Percentiles rank a stretch among this genome's conserved stretches.
Conservation (phyloP, 2,329 filamentous ascomycete species). For the Diatrype stigma region DNA sequence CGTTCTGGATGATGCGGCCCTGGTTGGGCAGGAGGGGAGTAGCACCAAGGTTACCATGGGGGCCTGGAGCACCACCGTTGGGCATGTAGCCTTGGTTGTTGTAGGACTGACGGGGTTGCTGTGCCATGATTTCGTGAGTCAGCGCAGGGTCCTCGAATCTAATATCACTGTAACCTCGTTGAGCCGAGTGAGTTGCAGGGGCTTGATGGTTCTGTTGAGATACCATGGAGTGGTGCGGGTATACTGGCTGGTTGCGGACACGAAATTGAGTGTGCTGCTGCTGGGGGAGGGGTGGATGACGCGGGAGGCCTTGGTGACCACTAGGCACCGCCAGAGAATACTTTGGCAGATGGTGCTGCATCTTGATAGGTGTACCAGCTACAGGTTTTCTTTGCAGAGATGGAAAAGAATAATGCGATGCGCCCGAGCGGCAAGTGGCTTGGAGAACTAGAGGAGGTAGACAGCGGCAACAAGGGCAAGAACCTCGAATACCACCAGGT, state of each 20-base stretch:
- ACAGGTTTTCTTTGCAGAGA: not conserved
- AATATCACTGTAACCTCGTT: conserved; percentile 8
- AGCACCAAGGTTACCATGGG: conserved; percentile 43
- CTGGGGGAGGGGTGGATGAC: not conserved
- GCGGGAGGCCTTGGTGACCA: not conserved
- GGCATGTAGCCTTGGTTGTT: conserved; percentile 56
- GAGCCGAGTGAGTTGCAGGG: not conserved
- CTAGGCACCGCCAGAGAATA: not conserved
- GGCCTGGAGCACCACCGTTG: conserved; percentile 56
- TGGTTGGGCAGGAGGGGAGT: conserved; percentile 64
- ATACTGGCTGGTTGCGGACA: too few species aligned
- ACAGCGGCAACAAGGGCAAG: too few species aligned
- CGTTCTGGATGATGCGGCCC: conserved; percentile 61
- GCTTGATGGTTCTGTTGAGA: not conserved
- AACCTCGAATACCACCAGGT: not conserved
- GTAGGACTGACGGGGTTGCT: conserved; percentile 37
- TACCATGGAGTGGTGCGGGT: not conserved
- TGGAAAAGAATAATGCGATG: not conserved
- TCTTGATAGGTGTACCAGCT: not conserved
- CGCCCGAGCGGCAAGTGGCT: not conserved
- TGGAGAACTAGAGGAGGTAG: not conserved
- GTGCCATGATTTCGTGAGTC: conserved; percentile 10
- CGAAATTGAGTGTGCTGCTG: not conserved
- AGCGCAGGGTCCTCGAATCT: conserved; percentile 11
- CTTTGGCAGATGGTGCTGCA: not conserved